Percentiles rank a stretch among this genome's conserved stretches.
Conservation (phyloP, 129 eudicot genomes). For the Artemisia argyi region DNA sequence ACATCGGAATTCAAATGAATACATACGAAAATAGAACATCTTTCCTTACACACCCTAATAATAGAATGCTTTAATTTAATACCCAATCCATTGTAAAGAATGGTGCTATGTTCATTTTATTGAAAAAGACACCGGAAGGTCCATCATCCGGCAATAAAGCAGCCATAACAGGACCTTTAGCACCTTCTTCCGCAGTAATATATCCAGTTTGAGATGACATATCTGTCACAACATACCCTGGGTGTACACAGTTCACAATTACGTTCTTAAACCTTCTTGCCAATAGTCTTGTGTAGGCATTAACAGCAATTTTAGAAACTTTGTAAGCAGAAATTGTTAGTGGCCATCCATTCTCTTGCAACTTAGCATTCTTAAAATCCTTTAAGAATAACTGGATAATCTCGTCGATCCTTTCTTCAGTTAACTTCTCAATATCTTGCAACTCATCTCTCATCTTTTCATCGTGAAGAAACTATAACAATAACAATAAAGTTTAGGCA, state of each 20-base stretch:
- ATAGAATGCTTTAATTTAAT: not conserved
- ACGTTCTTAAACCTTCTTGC: slow-evolving; percentile 25
- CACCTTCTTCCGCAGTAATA: slow-evolving; percentile 32
- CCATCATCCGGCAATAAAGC: slow-evolving; percentile 18
- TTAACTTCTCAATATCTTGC: not conserved
- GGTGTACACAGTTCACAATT: slow-evolving; percentile 34
- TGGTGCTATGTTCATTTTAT: not conserved
- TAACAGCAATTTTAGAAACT: slow-evolving; percentile 40
- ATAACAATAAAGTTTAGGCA: not conserved
- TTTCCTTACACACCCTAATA: not conserved
- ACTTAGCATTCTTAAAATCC: not conserved
- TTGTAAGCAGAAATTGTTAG: slow-evolving; percentile 19
- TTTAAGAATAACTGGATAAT: not conserved
- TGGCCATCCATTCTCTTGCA: slow-evolving; percentile 22
- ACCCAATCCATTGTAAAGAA: not conserved
- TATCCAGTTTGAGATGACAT: slow-evolving; percentile 27
- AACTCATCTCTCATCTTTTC: not conserved
- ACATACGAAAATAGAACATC: not conserved
- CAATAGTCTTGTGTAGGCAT: slow-evolving; percentile 40
- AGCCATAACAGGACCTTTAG: slow-evolving; percentile 9
- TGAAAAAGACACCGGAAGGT: not conserved
- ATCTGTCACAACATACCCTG: slow-evolving; percentile 50
- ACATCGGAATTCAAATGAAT: not conserved
- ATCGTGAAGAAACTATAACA: not conserved
- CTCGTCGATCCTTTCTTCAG: not conserved